Evolutionary conservation across 257 asterid genomes (phyloP).

Genomic region (Ophiorrhiza pumila): DNA sequence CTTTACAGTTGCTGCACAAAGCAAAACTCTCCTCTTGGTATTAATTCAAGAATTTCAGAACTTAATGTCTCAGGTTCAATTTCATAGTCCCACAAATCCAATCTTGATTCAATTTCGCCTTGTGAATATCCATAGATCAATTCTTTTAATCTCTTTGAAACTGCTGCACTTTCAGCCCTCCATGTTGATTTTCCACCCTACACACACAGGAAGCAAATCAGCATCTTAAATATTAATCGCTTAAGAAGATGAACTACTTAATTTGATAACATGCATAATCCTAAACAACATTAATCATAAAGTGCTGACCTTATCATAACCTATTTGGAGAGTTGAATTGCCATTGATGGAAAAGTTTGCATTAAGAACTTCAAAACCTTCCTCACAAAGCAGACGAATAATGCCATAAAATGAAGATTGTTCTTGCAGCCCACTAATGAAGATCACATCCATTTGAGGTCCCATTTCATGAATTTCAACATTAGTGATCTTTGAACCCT

Average conservation of each 20-base stretch:
- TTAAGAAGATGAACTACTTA: neutral
- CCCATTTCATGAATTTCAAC: conserved; percentile 49
- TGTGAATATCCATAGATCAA: conserved; percentile 22
- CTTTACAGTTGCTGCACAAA: neutral
- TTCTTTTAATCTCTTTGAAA: conserved; percentile 28
- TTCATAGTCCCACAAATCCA: conserved; percentile 35
- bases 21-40: neutral
- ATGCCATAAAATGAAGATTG: conserved; percentile 31
- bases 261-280: neutral
- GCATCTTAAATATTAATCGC: neutral
- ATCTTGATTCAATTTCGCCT: conserved; percentile 28
- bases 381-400: conserved; percentile 23
- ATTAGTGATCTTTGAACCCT: conserved; percentile 10
- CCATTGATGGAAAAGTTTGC: conserved; percentile 42
- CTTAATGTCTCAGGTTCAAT: conserved; percentile 27
- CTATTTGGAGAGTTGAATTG: conserved; percentile 36
- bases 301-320: conserved; percentile 33
- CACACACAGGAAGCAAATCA: neutral
- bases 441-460: conserved; percentile 29
- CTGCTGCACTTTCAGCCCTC: conserved; percentile 18
- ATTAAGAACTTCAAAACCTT: conserved; percentile 37
- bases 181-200: conserved; percentile 30
- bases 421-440: conserved; percentile 26
- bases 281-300: neutral
- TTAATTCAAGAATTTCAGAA: conserved; percentile 9